Evolutionary conservation across 129 eudicot species (phyloP), one percentile per base, ranked within the genome.

Genomic region (Silybum marianum): DNA sequence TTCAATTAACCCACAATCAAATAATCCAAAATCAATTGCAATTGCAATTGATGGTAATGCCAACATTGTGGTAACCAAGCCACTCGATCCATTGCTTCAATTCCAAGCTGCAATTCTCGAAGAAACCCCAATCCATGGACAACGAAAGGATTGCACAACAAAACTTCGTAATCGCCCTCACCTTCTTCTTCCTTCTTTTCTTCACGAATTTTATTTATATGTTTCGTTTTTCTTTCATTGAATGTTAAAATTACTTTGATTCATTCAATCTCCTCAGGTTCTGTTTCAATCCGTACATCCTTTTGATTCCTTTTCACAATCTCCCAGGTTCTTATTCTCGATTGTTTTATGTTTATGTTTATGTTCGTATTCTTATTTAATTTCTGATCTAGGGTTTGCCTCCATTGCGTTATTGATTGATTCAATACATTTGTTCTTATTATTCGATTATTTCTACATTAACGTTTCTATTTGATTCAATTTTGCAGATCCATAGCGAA

Each of bases 51-150:
- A 58, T 58, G 23, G 66, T 21, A 58, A 48, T 48, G n/a, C 66
- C 28, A 39, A 75, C 79, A 67, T 69, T 25, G 54, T 32, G 71
- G 82, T 79, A 79, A 4, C 9, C 82, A 69, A 71, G 11, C 65
- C 85, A 84, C 86, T 88, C 88, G 48, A 84, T 78, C 84, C 76
- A 71, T 82, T 84, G 90, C 88, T 84, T 88, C 82, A 75, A 82
- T 79, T 71, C 72, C 23, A 39, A 77, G 73, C 80, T 77, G 80
- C 72, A 65, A 63, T 78, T 48, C 66, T 58, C 66, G 9, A 72
- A 23, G 48, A 72, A 80, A 80, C 73, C 84, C 78, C n/a, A 62
- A 72, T 72, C 38, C 14, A 48, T 71, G 77, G 83, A 39, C 71
- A 79, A 80, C 24, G 9, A 71, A 54, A 48, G n/a, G 58, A 51